Evolutionary conservation across 2,329 filamentous ascomycete genomes (phyloP).

Genomic region (Epicoccum nigrum): DNA sequence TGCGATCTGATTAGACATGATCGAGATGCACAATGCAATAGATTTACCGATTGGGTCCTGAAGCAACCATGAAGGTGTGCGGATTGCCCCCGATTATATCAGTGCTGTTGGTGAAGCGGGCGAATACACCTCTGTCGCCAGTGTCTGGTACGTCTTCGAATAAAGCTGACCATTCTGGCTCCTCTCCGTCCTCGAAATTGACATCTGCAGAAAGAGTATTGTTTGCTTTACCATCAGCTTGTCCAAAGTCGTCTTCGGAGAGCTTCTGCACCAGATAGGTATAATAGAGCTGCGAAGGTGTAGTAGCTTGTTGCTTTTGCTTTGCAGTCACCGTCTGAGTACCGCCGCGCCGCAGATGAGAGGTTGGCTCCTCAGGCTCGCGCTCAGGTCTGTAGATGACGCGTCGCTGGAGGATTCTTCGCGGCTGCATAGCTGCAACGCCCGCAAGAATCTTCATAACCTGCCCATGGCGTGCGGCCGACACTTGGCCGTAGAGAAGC

Average conservation of each 20-base stretch:
- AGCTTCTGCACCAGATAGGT: conserved; percentile 57
- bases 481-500: conserved; percentile 65
- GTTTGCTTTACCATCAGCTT: conserved; percentile 16
- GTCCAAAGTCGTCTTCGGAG: conserved; percentile 45
- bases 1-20: conserved; percentile 40
- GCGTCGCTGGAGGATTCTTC: conserved; percentile 59
- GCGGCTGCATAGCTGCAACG: conserved; percentile 66
- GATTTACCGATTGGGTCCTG: conserved; percentile 59
- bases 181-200: conserved; percentile 26
- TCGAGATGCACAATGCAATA: conserved; percentile 10
- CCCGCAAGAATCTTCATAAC: conserved; percentile 67
- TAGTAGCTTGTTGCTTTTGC: conserved; percentile 47
- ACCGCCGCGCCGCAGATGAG: conserved; percentile 45
- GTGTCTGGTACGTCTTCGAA: conserved; percentile 55
- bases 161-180: conserved; percentile 46
- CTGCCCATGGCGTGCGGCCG: conserved; percentile 63
- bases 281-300: conserved; percentile 59
- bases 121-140: conserved; percentile 59
- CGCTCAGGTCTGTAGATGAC: conserved; percentile 64
- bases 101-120: conserved; percentile 58
- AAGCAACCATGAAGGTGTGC: conserved; percentile 56
- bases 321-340: conserved; percentile 43
- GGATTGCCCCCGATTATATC: conserved; percentile 58
- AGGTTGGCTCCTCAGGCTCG: conserved; percentile 51
- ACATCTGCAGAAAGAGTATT: conserved; percentile 30